Evolutionary conservation across 2,329 filamentous ascomycete genomes (phyloP).

Genomic region (Fusarium tricinctum): DNA sequence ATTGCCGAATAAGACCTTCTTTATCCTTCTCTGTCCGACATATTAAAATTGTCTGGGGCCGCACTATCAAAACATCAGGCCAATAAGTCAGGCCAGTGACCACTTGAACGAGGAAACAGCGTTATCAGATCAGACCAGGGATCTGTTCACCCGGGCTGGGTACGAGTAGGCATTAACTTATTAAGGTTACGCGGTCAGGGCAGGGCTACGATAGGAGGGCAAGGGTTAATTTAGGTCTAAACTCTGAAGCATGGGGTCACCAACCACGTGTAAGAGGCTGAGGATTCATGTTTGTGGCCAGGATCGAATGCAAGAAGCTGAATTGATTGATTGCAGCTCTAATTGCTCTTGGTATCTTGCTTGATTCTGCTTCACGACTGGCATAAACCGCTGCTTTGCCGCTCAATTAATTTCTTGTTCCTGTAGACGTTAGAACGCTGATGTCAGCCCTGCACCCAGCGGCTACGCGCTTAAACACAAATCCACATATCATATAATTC

Average conservation of each 20-base stretch:
- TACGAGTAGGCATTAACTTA: constrained; percentile 13
- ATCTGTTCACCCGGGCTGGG: constrained; percentile 31
- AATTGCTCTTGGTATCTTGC: background rate
- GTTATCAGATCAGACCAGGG: constrained; percentile 44
- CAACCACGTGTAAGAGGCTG: constrained; percentile 41
- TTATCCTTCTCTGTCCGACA: constrained; percentile 17
- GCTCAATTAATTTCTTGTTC: constrained; percentile 8
- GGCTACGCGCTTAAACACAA: constrained; percentile 30
- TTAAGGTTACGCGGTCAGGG: constrained; percentile 34
- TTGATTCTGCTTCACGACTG: constrained; percentile 10
- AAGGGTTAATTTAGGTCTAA: constrained; percentile 28
- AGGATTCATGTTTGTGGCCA: constrained; percentile 7
- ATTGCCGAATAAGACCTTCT: constrained; percentile 40
- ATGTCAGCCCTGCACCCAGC: constrained; percentile 29
- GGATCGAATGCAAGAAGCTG: constrained; percentile 9
- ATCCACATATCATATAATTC: constrained; percentile 7
- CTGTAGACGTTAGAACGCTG: constrained; percentile 14
- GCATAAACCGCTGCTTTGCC: constrained; percentile 1
- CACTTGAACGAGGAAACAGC: constrained; percentile 19
- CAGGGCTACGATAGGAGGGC: constrained; percentile 31
- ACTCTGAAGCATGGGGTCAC: constrained; percentile 23
- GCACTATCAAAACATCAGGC: constrained; percentile 24
- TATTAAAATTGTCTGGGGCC: background rate
- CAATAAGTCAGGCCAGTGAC: constrained; percentile 19
- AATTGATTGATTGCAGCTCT: background rate